Evolutionary conservation across 1,139 yeast genomes (phyloP).

Genomic region (Pichia sp.): DNA sequence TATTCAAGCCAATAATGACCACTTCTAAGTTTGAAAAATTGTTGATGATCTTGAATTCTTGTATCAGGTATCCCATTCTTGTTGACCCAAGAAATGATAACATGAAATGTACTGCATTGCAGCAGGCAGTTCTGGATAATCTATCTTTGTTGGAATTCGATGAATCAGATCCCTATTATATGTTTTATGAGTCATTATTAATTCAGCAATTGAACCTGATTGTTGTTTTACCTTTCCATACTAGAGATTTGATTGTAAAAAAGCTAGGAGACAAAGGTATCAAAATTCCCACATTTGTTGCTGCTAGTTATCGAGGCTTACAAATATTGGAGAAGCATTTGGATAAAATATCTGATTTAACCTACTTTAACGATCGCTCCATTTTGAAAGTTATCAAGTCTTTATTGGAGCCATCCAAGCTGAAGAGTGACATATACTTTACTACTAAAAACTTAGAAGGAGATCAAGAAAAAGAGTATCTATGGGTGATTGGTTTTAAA

Average conservation of each 20-base stretch:
- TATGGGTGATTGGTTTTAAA: slow-evolving; percentile 44
- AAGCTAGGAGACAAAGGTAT: slow-evolving; percentile 31
- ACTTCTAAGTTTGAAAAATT: slow-evolving; percentile 39
- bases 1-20: slow-evolving; percentile 34
- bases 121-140: slow-evolving; percentile 45
- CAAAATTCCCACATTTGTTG: slow-evolving; percentile 56
- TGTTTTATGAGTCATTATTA: slow-evolving; percentile 41
- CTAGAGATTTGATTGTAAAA: slow-evolving; percentile 46
- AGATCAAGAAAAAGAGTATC: slow-evolving; percentile 13
- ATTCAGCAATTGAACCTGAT: slow-evolving; percentile 52
- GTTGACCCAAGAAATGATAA: slow-evolving; percentile 46
- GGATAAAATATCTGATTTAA: slow-evolving; percentile 32
- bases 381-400: slow-evolving; percentile 37
- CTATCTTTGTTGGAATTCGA: slow-evolving; percentile 35
- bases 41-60: slow-evolving; percentile 48
- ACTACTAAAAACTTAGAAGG: slow-evolving; percentile 7
- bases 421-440: slow-evolving; percentile 16
- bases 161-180: slow-evolving; percentile 21
- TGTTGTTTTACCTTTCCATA: slow-evolving; percentile 54
- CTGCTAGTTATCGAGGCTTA: slow-evolving; percentile 53
- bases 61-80: slow-evolving; percentile 64
- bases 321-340: slow-evolving; percentile 40
- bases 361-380: slow-evolving; percentile 44
- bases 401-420: slow-evolving; percentile 36
- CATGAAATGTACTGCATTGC: slow-evolving; percentile 49